Conservation (phyloP, 768 basidiomycete genomes). For the Termitomyces heimii region DNA sequence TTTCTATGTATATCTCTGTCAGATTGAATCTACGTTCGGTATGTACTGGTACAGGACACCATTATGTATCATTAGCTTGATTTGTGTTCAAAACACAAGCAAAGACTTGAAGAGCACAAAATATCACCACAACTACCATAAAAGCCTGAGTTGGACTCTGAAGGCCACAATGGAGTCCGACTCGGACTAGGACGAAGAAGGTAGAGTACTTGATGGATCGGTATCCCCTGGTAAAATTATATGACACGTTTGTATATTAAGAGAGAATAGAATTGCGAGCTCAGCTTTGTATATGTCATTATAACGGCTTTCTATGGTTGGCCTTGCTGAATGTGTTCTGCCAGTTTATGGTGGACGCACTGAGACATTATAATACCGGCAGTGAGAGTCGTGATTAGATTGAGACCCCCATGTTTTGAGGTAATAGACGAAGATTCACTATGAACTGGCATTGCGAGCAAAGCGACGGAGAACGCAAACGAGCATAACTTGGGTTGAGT, state of each 20-base stretch:
- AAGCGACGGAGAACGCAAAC: neutral
- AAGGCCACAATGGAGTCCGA: neutral
- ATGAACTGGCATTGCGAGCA: slow-evolving; percentile 4
- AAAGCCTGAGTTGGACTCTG: neutral
- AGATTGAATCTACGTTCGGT: neutral
- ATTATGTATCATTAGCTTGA: neutral
- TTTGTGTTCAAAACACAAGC: neutral
- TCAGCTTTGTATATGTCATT: slow-evolving; percentile 16
- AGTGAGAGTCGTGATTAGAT: neutral
- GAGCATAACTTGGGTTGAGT: neutral
- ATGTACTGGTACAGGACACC: slow-evolving; percentile 6
- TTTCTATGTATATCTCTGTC: neutral
- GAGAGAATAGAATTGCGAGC: neutral
- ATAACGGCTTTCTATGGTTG: slow-evolving; percentile 35
- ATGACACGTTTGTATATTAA: neutral
- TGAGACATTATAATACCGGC: neutral
- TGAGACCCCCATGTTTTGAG: too few relatives aligned
- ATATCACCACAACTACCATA: neutral
- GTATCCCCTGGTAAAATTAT: too few relatives aligned
- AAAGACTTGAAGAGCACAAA: neutral
- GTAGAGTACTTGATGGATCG: too few relatives aligned
- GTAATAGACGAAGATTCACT: slow-evolving; percentile 5
- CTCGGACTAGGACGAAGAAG: neutral
- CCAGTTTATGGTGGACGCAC: too few relatives aligned
- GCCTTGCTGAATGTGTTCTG: slow-evolving; percentile 14